Evolutionary conservation across 2,329 filamentous ascomycete genomes (phyloP).

Genomic region (Knoxdaviesia proteae): DNA sequence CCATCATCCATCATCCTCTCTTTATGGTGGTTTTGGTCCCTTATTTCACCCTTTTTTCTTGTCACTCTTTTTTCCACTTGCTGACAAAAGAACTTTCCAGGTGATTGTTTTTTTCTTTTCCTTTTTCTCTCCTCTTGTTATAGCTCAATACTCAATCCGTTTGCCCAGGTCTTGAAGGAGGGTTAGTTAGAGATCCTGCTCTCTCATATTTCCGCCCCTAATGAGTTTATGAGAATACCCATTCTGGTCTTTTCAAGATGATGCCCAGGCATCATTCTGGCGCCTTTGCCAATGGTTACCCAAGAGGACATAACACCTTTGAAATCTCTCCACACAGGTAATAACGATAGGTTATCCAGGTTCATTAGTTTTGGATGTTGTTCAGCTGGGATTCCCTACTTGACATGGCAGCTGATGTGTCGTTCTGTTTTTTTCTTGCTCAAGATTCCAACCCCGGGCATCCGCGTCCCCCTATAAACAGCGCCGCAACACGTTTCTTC

Average conservation of each 20-base stretch:
- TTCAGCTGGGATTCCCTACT: slow-evolving; percentile 2
- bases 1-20: no score
- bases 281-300: slow-evolving; percentile 71
- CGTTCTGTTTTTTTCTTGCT: slow-evolving; percentile 1
- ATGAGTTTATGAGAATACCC: no score
- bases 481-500: slow-evolving; percentile 50
- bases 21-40: no score
- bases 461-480: slow-evolving; percentile 50
- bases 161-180: no score
- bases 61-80: no score
- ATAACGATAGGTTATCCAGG: slow-evolving; percentile 1
- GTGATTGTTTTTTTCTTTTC: no score
- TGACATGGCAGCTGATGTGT: slow-evolving; percentile 6
- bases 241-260: slow-evolving; percentile 28
- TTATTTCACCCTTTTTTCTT: no score
- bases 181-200: no score
- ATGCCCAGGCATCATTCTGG: slow-evolving; percentile 64
- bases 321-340: slow-evolving; percentile 82
- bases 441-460: slow-evolving; percentile 67
- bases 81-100: no score
- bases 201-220: no score
- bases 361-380: not conserved
- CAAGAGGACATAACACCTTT: slow-evolving; percentile 48
- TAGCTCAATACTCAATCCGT: no score
- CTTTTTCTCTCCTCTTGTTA: no score